phyloP scores from a whole-genome alignment of 2,329 filamentous ascomycete genomes.

The Rhynchosporium graminicola region DNA sequence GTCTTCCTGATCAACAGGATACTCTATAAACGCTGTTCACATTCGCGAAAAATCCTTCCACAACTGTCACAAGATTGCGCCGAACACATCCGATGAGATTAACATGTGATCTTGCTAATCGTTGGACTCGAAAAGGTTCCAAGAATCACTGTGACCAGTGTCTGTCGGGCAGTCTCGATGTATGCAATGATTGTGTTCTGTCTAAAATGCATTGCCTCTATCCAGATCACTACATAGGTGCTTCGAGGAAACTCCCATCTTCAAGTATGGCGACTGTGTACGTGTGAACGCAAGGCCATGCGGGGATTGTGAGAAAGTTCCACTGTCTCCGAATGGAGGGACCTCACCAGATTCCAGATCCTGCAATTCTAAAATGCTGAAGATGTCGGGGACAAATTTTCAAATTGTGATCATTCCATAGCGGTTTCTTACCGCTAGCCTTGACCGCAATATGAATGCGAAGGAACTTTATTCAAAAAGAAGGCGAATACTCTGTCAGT shows the following conservation, averaged over 20 bases:
- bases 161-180: constrained; percentile 3
- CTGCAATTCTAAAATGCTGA: constrained; percentile 1
- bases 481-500: constrained; percentile 7
- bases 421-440: constrained; percentile 24
- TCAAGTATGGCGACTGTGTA: constrained; percentile 11
- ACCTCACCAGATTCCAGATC: constrained; percentile 12
- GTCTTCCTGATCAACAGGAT: background rate
- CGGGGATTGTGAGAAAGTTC: constrained; percentile 5
- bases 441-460: background rate
- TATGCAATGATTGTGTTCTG: constrained; percentile 1
- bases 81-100: background rate
- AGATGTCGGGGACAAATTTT: background rate
- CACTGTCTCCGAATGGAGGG: constrained; percentile 5
- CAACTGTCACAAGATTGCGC: constrained; percentile 1
- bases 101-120: constrained; percentile 1
- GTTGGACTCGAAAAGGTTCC: background rate
- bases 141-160: constrained; percentile 8
- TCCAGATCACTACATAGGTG: background rate
- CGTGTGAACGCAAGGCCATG: constrained; percentile 17
- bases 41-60: constrained; percentile 8
- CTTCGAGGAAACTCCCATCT: constrained; percentile 3
- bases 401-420: constrained; percentile 17
- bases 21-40: background rate
- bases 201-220: constrained; percentile 6
- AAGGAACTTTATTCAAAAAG: constrained; percentile 5